A percentile compares a stretch with the other conserved stretches of the same genome.
phyloP scores from a whole-genome alignment of 768 basidiomycete genomes.

The Terana coerulea region DNA sequence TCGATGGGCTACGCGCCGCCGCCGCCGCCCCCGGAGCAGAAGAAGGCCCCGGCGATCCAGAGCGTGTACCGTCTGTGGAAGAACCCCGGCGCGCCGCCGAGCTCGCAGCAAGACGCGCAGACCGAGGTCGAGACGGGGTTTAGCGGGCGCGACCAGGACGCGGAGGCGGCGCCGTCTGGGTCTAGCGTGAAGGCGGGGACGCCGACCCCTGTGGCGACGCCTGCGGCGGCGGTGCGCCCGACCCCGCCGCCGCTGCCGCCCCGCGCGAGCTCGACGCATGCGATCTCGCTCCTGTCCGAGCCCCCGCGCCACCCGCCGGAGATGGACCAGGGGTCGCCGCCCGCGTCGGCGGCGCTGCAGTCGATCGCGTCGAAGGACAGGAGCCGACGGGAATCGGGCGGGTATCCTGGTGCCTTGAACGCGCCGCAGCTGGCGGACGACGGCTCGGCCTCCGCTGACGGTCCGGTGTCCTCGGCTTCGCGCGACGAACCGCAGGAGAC shows the following conservation, averaged over 20 bases:
- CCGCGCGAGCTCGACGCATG: conserved; percentile 31
- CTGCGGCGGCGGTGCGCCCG: conserved; percentile 16
- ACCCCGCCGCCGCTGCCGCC: conserved; percentile 47
- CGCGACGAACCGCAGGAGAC: neutral
- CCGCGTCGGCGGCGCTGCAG: conserved; percentile 55
- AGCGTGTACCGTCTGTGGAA: conserved; percentile 77
- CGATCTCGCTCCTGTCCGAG: conserved; percentile 27
- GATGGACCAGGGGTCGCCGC: conserved; percentile 22
- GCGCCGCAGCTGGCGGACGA: conserved; percentile 11
- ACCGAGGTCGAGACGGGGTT: conserved; percentile 19
- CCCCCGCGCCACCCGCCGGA: conserved; percentile 21
- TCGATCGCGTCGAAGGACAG: conserved; percentile 43
- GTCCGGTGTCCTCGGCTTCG: neutral
- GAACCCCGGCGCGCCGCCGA: conserved; percentile 31
- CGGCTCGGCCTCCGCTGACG: neutral
- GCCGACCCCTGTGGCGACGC: conserved; percentile 1
- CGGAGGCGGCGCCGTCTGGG: conserved; percentile 10
- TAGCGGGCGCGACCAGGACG: conserved; percentile 17
- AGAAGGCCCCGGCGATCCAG: conserved; percentile 56
- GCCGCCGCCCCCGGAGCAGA: conserved; percentile 34
- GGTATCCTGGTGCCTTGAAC: conserved; percentile 9
- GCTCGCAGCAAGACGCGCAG: conserved; percentile 15
- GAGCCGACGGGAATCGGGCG: conserved; percentile 23
- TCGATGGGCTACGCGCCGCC: conserved; percentile 74
- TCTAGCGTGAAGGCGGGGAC: neutral